A percentile compares a stretch with the other conserved stretches of the same genome.
phyloP scores from a whole-genome alignment of 352 stramenopile species.

The Globisporangium takayamanum region DNA sequence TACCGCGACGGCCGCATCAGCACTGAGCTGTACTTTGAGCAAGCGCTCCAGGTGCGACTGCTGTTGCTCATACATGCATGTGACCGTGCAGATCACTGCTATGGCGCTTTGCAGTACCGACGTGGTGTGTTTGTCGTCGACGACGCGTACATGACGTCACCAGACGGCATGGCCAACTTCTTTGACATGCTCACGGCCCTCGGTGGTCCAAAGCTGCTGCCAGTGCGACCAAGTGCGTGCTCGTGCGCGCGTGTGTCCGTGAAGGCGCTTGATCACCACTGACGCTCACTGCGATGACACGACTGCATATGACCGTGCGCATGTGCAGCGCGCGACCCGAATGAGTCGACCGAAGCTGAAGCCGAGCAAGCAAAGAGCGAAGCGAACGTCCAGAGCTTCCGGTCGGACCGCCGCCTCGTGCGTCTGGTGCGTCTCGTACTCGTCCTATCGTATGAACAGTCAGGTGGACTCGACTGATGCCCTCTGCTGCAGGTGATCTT shows the following conservation, averaged over 20 bases:
- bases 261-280: conserved; percentile 1
- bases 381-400: conserved; percentile 74
- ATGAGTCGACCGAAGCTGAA: conserved; percentile 48
- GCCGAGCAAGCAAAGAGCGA: conserved; percentile 54
- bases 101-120: conserved; percentile 23
- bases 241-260: background rate
- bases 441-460: background rate
- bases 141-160: conserved; percentile 29
- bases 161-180: conserved; percentile 38
- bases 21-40: conserved; percentile 68
- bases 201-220: conserved; percentile 51
- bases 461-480: background rate
- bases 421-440: conserved; percentile 35
- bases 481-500: conserved; percentile 37
- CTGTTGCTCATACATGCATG: background rate
- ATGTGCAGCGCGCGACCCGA: conserved; percentile 27
- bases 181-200: conserved; percentile 56
- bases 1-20: conserved; percentile 84
- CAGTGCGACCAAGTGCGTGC: conserved; percentile 35
- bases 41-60: conserved; percentile 33
- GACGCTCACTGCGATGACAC: background rate
- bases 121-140: conserved; percentile 51
- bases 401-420: conserved; percentile 66
- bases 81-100: background rate
- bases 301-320: background rate